These are phyloP conservation scores for Pseudevernia furfuracea DNA, from an alignment of 495 filamentous ascomycete genomes.

Conservation along the genomic window DNA sequence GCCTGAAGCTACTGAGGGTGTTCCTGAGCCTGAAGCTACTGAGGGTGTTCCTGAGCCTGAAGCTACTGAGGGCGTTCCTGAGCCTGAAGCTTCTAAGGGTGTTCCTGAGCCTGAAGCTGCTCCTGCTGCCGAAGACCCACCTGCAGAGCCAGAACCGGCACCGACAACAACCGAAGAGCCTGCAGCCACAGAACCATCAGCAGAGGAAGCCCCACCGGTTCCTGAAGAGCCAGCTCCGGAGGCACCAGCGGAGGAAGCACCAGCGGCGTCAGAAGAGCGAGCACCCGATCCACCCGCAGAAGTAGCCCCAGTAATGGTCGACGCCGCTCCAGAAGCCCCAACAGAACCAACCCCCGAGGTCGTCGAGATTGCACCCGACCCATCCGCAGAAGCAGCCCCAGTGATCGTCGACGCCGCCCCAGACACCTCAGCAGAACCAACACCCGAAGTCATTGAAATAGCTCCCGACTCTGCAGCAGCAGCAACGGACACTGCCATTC, in stretches of 20 bases:
- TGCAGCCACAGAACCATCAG: neutral
- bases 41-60: neutral
- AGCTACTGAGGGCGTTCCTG: neutral
- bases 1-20: neutral
- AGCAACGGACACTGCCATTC: slow-evolving; percentile 2
- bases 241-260: neutral
- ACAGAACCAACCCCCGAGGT: slow-evolving; percentile 3
- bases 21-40: neutral
- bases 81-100: neutral
- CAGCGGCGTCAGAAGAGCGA: neutral
- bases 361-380: neutral
- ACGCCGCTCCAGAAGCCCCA: neutral
- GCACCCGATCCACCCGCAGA: slow-evolving; percentile 7
- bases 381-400: slow-evolving; percentile 4
- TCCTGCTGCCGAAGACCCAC: slow-evolving; percentile 4
- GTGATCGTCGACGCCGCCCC: slow-evolving; percentile 9
- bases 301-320: slow-evolving; percentile 1
- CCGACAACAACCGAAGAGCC: slow-evolving; percentile 1
- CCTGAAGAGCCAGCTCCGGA: slow-evolving; percentile 1
- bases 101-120: slow-evolving; percentile 6
- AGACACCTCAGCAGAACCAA: slow-evolving; percentile 5
- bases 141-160: neutral
- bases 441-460: slow-evolving; percentile 6
- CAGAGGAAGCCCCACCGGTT: slow-evolving; percentile 1
- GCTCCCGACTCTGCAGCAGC: slow-evolving; percentile 1